Base-by-base conservation (phyloP, 345 rosid genomes). In the Acer saccharum region DNA sequence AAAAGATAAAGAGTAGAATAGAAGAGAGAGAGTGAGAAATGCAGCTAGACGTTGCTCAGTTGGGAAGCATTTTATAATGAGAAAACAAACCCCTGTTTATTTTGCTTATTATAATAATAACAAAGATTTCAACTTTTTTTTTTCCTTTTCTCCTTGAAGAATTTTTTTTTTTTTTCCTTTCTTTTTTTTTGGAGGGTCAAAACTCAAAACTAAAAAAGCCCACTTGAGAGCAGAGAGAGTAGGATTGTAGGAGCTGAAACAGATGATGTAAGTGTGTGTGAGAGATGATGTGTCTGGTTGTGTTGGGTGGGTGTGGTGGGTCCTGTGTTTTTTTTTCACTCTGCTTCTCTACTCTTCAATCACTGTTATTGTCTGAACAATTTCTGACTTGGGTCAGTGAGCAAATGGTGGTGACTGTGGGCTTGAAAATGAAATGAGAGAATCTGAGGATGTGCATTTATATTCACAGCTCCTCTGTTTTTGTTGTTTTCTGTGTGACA, bases 51-150 rank as follows among this genome's bases (percentile, higher is more conserved):
- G 74, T 32, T 72, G 68, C 74, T 25, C 43, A 7, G 75, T 74
- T 68, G 75, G 81, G 68, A 27, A 68, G 81, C 84, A 65, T 77
- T 83, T 81, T 83, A 83, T 85, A 80, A 61, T 72, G 73, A 21
- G 43, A 73, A 35, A 18, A 14, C 21, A 35, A 18, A 14, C 21
- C 4, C 43, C 16, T 14, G 50, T 27, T 62, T 11, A 29, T n/a
- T 18, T 32, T 50, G 8, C 58, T 17, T 68, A 27, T 50, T 80
- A 65, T 57, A 68, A 18, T 41, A 39, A 13, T 7, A n/a, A 41
- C 7, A 16, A 29, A 57, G 58, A 54, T 54, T 54, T 54, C 58
- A 54, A 54, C 58, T 54, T 54, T 54, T 54, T 54, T 54, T 12
- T 54, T 14, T 52, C 17, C 52, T 68, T 44, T 27, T 43, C 13